Evolutionary conservation across 768 basidiomycete species (phyloP).

Genomic region (Lactifluus echinatus): DNA sequence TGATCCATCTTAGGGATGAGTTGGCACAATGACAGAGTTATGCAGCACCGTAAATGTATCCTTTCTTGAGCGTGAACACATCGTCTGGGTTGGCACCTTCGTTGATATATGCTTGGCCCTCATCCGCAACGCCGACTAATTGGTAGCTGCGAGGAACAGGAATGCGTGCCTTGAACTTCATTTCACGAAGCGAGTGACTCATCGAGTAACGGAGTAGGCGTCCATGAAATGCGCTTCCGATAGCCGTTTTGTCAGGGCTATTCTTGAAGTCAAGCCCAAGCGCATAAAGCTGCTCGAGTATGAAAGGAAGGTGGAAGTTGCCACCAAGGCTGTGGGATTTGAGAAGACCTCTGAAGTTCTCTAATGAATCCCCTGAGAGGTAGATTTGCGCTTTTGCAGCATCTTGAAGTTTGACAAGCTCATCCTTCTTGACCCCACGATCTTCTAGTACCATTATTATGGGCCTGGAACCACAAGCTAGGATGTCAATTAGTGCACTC

Average conservation of each 20-base stretch:
- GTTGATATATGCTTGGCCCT: constrained; percentile 33
- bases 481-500: neutral
- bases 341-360: neutral
- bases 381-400: constrained; percentile 25
- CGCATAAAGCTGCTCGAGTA: constrained; percentile 41
- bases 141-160: constrained; percentile 56
- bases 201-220: constrained; percentile 47
- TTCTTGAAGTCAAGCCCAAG: constrained; percentile 42
- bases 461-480: constrained; percentile 35
- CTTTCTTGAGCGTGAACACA: constrained; percentile 16
- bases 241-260: constrained; percentile 30
- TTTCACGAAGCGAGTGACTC: constrained; percentile 31
- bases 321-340: constrained; percentile 28
- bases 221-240: constrained; percentile 50
- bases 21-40: neutral
- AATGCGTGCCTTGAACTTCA: constrained; percentile 71
- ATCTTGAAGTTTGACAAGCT: constrained; percentile 56
- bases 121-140: constrained; percentile 76
- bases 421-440: constrained; percentile 48
- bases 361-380: neutral
- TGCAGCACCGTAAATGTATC: constrained; percentile 19
- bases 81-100: neutral
- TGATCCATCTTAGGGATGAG: neutral
- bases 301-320: constrained; percentile 40
- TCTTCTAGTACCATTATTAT: constrained; percentile 76